Evolutionary conservation across 371 early-diverging fungal species (phyloP), one percentile per base, ranked within the genome.

Genomic region (Lichtheimia hyalospora): DNA sequence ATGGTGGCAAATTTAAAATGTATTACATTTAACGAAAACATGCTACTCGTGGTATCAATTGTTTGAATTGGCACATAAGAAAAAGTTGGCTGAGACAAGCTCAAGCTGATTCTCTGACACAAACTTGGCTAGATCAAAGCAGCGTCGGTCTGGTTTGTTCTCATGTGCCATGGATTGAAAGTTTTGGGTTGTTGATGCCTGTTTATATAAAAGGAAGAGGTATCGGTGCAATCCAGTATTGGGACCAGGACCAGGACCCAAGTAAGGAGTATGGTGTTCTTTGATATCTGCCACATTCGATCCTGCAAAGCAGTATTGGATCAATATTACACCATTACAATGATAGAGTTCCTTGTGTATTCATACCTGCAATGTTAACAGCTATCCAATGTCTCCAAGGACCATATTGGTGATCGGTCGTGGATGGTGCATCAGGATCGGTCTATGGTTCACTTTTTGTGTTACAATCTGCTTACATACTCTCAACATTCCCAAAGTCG

Each of bases 341-440:
- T 14, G 34, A 16, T n/a, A n/a, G n/a, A n/a, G n/a, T 16, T 53
- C 13, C 15, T 14, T 40, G 16, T 39, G 13, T 28, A 39, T 54
- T 13, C 27, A 61, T 70, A 70, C 79, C 74, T 42, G 85, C 65
- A 15, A 87, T 77, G 58, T 89, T 86, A 16, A 73, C 68, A 24
- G 79, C 68, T 7, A 86, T 67, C 88, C 88, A 89, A 58, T 89
- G 89, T 39, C 89, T 82, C 66, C 75, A 87, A 39, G 86, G 83
- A 8, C 82, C 75, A 50, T 61, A 69, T 20, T 66, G 75, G 27
- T 81, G 87, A 49, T 86, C 68, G 0, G 64, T 66, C 27, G 80
- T 77, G 27, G 77, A 72, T 13, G 89, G 89, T 16, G 87, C 89
- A 74, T 89, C 89, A 8, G 87, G 88, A 66, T 89, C 88, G 7